These are phyloP conservation scores for Trichopus zeylanicus DNA, from an alignment of 116 monocot species.

Conservation along the genomic window DNA sequence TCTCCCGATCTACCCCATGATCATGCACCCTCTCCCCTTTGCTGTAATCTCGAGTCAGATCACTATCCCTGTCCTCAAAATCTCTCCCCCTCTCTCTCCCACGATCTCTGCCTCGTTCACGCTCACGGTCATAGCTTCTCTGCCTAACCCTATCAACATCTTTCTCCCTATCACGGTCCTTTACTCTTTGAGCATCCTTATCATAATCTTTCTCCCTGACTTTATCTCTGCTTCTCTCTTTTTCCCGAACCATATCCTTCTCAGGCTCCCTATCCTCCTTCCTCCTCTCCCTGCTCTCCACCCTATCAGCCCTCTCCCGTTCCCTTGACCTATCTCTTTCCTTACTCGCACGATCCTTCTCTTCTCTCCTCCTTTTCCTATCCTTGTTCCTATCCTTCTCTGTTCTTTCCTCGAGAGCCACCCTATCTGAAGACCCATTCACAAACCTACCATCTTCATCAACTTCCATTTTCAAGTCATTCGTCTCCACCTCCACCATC, in stretches of 20 bases:
- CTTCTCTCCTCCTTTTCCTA: constrained; percentile 12
- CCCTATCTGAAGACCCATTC: background rate
- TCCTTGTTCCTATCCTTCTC: constrained; percentile 25
- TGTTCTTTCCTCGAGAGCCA: background rate
- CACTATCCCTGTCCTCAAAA: constrained; percentile 14
- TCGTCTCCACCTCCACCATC: background rate
- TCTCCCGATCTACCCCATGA: constrained; percentile 19
- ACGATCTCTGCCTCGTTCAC: constrained; percentile 11
- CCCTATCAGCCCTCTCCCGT: constrained; percentile 10
- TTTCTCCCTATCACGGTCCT: constrained; percentile 14
- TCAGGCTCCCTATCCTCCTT: constrained; percentile 15
- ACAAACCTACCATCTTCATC: background rate
- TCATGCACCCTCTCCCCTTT: constrained; percentile 15
- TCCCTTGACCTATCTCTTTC: constrained; percentile 22
- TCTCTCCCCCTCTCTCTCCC: constrained; percentile 19
- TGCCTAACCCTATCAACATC: constrained; percentile 8
- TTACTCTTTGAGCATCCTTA: constrained; percentile 13
- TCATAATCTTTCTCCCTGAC: constrained; percentile 11
- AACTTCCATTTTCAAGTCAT: background rate
- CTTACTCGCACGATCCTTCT: constrained; percentile 1
- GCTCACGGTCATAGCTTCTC: constrained; percentile 9
- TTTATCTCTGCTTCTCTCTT: constrained; percentile 21
- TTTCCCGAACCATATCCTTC: constrained; percentile 12
- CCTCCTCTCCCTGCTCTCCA: constrained; percentile 16
- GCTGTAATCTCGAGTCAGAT: background rate